Evolutionary conservation across 768 basidiomycete species (phyloP), one percentile per base, ranked within the genome.

Genomic region (Hortiboletus campestris): DNA sequence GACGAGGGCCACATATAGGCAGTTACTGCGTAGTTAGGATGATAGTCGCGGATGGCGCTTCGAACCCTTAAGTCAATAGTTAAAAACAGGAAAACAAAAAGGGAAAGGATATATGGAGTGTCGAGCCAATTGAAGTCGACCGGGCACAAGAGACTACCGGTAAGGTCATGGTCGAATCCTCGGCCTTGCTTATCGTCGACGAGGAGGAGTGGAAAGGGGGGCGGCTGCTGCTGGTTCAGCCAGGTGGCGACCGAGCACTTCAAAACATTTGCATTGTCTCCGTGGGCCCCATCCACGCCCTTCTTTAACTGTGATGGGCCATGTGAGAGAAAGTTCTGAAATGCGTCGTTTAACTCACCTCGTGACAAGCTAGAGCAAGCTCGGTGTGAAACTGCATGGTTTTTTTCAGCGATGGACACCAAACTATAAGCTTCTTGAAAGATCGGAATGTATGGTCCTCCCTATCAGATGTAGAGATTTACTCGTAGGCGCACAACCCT

Each of bases 101-200:
- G 12, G 12, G 17, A 43, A 36, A 28, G 16, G 16, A 42, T 25
- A 25, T 42, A 58, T 52, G 36, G 10, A 1, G 34, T 5, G 7
- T 58, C 43, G 19, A 17, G 17, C 60, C 57, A 61, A 19, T 61
- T 17, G 17, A 53, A 61, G 25, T 61, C 53, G 2, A 55, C 41
- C 1, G 60, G 57, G n/a, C 57, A 55, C 8, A 61, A 22, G 1
- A 61, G 48, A 2, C 19, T 8, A 17, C 57, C 60, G 1, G 53
- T 61, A 4, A 44, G 17, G 10, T 61, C 39, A 22, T 61, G 53
- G 8, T 51, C n/a, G 35, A 61, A 55, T 1, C 60, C 57, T 40
- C 52, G 6, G 14, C 10, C 40, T 46, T 53, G n/a, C 41, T 16
- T 11, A 1, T 9, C n/a, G 19, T 32, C 11, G 2, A 51, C 6